phyloP scores from a whole-genome alignment of 441 rosid species.

The Dalechampia spathulata region DNA sequence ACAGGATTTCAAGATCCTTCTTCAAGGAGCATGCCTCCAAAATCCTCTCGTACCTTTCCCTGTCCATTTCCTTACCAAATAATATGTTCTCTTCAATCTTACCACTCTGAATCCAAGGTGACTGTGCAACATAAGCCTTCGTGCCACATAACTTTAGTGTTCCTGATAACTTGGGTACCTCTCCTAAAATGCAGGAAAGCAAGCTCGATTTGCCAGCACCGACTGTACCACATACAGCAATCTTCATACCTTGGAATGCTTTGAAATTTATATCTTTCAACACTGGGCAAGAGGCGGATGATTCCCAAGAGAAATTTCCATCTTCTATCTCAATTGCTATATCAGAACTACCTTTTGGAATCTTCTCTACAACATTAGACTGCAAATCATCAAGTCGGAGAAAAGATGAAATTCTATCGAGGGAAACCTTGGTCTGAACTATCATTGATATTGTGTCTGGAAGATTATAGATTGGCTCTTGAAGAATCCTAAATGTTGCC shows the following conservation, averaged over 20 bases:
- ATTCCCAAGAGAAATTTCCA: constrained; percentile 54
- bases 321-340: constrained; percentile 36
- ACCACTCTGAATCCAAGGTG: constrained; percentile 94
- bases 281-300: constrained; percentile 31
- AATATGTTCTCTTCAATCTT: constrained; percentile 68
- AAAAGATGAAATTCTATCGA: constrained; percentile 53
- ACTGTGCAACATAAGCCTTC: constrained; percentile 74
- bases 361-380: constrained; percentile 32
- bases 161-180: constrained; percentile 48
- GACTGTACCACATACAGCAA: constrained; percentile 65
- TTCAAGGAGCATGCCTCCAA: constrained; percentile 65
- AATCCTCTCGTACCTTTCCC: constrained; percentile 48
- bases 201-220: constrained; percentile 66
- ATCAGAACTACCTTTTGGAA: constrained; percentile 35
- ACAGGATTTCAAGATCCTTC: constrained; percentile 64
- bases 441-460: constrained; percentile 51
- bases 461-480: constrained; percentile 42
- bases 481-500: constrained; percentile 63
- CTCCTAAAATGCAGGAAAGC: constrained; percentile 50
- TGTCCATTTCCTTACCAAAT: constrained; percentile 68
- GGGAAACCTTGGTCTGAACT: constrained; percentile 56
- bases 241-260: constrained; percentile 40
- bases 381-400: constrained; percentile 46
- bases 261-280: constrained; percentile 37
- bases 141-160: constrained; percentile 42